Percentiles rank a stretch among this genome's conserved stretches.
Conservation (phyloP, 192 early-diverging fungal species). For the Phlyctochytrium bullatum region DNA sequence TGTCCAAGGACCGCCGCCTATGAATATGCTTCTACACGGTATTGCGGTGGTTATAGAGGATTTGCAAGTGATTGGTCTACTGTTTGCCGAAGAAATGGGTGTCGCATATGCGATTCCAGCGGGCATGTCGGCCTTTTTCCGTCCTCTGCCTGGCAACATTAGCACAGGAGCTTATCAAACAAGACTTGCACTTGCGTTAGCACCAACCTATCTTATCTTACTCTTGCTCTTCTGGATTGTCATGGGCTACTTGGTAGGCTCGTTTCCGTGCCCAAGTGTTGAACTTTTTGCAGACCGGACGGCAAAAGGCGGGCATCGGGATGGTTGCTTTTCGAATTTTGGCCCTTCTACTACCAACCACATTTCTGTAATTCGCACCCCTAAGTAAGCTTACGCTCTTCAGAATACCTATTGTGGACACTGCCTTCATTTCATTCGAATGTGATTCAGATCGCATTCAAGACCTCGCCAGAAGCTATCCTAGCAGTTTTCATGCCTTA, state of each 20-base stretch:
- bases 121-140: neutral
- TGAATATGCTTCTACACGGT: neutral
- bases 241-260: neutral
- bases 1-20: neutral
- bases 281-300: too few species aligned
- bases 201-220: neutral
- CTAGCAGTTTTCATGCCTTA: neutral
- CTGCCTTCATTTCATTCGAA: neutral
- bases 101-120: neutral
- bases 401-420: neutral
- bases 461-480: neutral
- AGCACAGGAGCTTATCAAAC: neutral
- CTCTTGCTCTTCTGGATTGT: neutral
- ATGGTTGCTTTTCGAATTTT: neutral
- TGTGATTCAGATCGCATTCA: neutral
- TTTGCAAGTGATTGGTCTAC: neutral
- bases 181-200: neutral
- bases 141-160: neutral
- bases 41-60: neutral
- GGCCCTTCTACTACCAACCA: neutral
- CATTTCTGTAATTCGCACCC: neutral
- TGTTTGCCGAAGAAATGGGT: neutral
- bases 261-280: too few species aligned
- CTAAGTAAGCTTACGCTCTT: too few species aligned
- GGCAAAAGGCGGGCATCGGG: neutral